A percentile compares a stretch with the other conserved stretches of the same genome.
Evolutionary conservation across 192 early-diverging fungal genomes (phyloP).

Genomic region (Coemansia sp.): DNA sequence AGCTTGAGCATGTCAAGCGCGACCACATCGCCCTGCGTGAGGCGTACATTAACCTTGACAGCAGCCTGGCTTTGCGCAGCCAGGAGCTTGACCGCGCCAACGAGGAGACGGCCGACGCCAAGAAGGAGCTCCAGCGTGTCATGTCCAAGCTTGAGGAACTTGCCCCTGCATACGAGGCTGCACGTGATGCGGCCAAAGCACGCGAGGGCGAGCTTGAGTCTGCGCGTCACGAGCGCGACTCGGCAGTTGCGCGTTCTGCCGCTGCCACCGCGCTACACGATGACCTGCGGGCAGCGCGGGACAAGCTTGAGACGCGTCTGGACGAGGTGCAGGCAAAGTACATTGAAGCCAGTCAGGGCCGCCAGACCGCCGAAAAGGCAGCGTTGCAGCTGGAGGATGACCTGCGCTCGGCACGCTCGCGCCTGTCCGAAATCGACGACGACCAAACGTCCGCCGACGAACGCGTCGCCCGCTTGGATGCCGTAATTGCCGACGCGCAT

Average conservation of each 20-base stretch:
- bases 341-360: conserved; percentile 63
- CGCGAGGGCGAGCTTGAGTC: conserved; percentile 60
- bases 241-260: conserved; percentile 34
- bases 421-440: conserved; percentile 74
- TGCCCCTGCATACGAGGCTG: conserved; percentile 51
- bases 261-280: conserved; percentile 67
- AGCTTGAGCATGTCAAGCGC: conserved; percentile 74
- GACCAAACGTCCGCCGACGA: conserved; percentile 61
- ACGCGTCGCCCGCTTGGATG: conserved; percentile 56
- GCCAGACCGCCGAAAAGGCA: conserved; percentile 67
- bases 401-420: conserved; percentile 66
- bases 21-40: conserved; percentile 67
- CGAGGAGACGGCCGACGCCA: conserved; percentile 73
- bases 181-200: conserved; percentile 60
- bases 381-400: conserved; percentile 71
- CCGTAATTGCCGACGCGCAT: conserved; percentile 49
- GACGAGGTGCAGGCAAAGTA: conserved; percentile 65
- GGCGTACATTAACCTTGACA: conserved; percentile 64
- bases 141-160: conserved; percentile 67
- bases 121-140: conserved; percentile 68
- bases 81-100: conserved; percentile 69
- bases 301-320: conserved; percentile 67
- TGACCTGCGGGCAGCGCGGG: conserved; percentile 67
- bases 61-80: conserved; percentile 61
- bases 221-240: conserved; percentile 59